Evolutionary conservation across 176 grass and related monocot species (phyloP).

Genomic region (Puya raimondii): DNA sequence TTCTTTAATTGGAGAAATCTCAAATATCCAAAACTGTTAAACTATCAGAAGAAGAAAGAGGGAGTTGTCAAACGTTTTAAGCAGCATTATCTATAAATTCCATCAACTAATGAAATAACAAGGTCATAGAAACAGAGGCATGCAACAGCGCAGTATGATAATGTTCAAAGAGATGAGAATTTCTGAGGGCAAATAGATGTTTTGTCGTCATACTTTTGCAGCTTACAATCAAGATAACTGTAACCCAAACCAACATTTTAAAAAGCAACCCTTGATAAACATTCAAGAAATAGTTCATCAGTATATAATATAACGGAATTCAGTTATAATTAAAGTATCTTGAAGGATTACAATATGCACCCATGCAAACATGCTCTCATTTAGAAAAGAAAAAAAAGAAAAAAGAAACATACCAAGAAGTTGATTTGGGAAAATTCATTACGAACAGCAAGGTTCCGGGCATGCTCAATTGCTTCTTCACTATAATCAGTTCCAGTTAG

Average conservation of each 20-base stretch:
- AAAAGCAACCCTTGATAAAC: neutral
- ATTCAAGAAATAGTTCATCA: neutral
- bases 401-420: slow-evolving; percentile 54
- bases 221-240: neutral
- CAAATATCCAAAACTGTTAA: neutral
- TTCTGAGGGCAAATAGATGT: neutral
- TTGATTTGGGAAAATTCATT: slow-evolving; percentile 72
- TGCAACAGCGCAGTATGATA: neutral
- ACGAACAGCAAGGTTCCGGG: slow-evolving; percentile 53
- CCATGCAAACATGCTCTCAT: neutral
- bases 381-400: neutral
- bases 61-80: neutral
- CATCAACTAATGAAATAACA: neutral
- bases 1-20: neutral
- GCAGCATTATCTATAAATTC: neutral
- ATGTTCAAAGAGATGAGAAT: neutral
- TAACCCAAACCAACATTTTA: neutral
- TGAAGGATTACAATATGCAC: neutral
- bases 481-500: slow-evolving; percentile 88
- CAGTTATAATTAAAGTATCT: neutral
- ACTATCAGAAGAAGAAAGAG: neutral
- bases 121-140: neutral
- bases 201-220: neutral
- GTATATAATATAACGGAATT: neutral
- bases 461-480: slow-evolving; percentile 72